Conservation (phyloP, 1,284 basidiomycete genomes). For the Amylostereum areolatum region DNA sequence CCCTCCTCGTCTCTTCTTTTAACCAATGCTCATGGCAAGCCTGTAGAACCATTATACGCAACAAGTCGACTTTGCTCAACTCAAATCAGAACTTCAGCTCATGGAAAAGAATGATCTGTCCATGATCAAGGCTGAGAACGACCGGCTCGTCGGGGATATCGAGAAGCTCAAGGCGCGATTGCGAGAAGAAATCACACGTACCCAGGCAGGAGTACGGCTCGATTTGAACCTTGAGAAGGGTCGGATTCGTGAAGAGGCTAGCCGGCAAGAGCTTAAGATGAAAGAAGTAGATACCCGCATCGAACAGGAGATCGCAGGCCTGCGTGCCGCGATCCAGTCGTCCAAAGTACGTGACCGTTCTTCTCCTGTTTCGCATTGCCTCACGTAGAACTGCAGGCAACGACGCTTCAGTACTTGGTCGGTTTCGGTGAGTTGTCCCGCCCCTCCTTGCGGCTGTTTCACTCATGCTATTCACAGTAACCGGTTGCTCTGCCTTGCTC, state of each 20-base stretch:
- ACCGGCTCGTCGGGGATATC: conserved; percentile 86
- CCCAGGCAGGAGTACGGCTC: conserved; percentile 90
- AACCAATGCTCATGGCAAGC: not conserved
- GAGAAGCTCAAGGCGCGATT: conserved; percentile 95
- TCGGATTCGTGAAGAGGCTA: conserved; percentile 90
- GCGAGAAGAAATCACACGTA: conserved; percentile 86
- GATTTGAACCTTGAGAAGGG: conserved; percentile 98
- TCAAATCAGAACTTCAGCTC: conserved; percentile 94
- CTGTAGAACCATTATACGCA: conserved; percentile 86
- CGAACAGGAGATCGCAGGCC: conserved; percentile 91
- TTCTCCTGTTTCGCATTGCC: not conserved
- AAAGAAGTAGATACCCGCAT: conserved; percentile 98
- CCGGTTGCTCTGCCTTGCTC: conserved; percentile 80
- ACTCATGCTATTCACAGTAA: conserved; percentile 44
- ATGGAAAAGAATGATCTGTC: conserved; percentile 98
- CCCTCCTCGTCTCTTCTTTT: conserved; percentile 2
- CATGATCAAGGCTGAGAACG: conserved; percentile 94
- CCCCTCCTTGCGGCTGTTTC: not conserved
- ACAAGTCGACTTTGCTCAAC: conserved; percentile 95
- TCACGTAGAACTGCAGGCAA: conserved; percentile 43
- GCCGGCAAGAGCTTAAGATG: conserved; percentile 92
- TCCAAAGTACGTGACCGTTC: conserved; percentile 59
- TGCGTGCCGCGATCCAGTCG: conserved; percentile 88
- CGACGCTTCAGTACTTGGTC: conserved; percentile 77
- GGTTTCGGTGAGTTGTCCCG: conserved; percentile 60